These are phyloP conservation scores for Candida khao-thaluensis DNA, from an alignment of 805 yeast species.

Conservation along the genomic window DNA sequence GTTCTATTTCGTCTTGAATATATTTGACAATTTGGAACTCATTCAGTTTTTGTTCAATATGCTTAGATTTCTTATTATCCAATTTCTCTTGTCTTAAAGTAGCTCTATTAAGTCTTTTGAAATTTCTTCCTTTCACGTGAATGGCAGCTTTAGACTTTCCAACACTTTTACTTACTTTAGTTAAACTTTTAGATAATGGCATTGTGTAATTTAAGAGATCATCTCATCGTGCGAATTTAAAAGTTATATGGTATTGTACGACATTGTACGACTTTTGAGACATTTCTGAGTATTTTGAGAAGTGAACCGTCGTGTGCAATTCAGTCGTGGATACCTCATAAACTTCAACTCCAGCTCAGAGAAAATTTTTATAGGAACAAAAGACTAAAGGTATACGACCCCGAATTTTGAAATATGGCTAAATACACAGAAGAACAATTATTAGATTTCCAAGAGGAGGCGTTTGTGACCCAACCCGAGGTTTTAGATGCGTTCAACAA, in stretches of 20 bases:
- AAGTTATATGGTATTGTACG: too few species aligned
- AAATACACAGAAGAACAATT: conserved; percentile 74
- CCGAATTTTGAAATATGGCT: too few species aligned
- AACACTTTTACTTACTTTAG: conserved; percentile 62
- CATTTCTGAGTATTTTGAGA: too few species aligned
- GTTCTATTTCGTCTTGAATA: conserved; percentile 38
- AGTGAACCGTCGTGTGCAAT: too few species aligned
- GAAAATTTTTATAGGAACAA: too few species aligned
- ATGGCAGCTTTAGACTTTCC: conserved; percentile 54
- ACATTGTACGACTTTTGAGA: too few species aligned
- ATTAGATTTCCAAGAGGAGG: conserved; percentile 54
- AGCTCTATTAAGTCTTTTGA: conserved; percentile 82
- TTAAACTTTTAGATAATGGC: conserved; percentile 69
- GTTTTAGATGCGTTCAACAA: conserved; percentile 64
- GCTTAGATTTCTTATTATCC: conserved; percentile 54
- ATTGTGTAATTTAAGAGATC: conserved; percentile 29
- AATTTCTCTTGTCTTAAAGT: conserved; percentile 77
- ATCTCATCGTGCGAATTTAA: too few species aligned
- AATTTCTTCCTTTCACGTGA: conserved; percentile 89
- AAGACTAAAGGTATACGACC: too few species aligned
- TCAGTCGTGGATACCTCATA: too few species aligned
- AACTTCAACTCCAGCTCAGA: too few species aligned
- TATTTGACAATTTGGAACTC: conserved; percentile 60
- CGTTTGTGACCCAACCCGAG: conserved; percentile 58
- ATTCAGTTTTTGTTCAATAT: conserved; percentile 56